A percentile compares a stretch with the other conserved stretches of the same genome.
Evolutionary conservation across 768 basidiomycete species (phyloP).

Genomic region (Sarcomyxa edulis): DNA sequence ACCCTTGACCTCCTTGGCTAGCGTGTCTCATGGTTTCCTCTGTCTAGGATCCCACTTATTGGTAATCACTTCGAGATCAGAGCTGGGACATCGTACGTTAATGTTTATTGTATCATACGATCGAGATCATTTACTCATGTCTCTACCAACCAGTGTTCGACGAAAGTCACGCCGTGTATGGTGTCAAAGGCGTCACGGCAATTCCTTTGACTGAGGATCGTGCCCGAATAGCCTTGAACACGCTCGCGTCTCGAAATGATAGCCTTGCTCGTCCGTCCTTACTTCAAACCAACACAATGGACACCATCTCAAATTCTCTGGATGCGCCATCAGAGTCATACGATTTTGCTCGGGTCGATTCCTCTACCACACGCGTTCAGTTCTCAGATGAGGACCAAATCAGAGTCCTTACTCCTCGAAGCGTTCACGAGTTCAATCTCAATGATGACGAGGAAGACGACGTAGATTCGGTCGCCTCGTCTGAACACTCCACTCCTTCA

Average conservation of each 20-base stretch:
- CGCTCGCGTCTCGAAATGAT: conserved; percentile 46
- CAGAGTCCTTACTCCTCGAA: conserved; percentile 38
- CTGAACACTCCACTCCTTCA: conserved; percentile 48
- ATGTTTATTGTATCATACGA: neutral
- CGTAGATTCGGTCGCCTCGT: conserved; percentile 31
- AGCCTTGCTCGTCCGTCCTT: conserved; percentile 41
- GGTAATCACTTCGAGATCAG: conserved; percentile 58
- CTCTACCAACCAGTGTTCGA: conserved; percentile 59
- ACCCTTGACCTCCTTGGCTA: conserved; percentile 5
- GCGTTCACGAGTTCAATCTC: conserved; percentile 13
- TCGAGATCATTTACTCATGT: neutral
- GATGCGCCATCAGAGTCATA: neutral
- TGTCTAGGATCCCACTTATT: conserved; percentile 67
- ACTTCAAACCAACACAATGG: conserved; percentile 22
- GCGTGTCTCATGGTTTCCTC: no score
- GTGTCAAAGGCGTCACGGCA: conserved; percentile 61
- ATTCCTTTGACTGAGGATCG: conserved; percentile 69
- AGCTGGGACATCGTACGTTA: conserved; percentile 62
- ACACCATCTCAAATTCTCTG: conserved; percentile 10
- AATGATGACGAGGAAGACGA: conserved; percentile 16
- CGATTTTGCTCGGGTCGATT: conserved; percentile 7
- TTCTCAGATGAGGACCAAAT: conserved; percentile 45
- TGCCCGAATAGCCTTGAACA: conserved; percentile 47
- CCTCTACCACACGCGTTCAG: conserved; percentile 31
- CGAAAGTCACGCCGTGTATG: conserved; percentile 53